A percentile compares a stretch with the other conserved stretches of the same genome.
These are phyloP conservation scores for Geotrichum armillariae DNA, from an alignment of 1,139 yeast genomes.

Conservation along the genomic window DNA sequence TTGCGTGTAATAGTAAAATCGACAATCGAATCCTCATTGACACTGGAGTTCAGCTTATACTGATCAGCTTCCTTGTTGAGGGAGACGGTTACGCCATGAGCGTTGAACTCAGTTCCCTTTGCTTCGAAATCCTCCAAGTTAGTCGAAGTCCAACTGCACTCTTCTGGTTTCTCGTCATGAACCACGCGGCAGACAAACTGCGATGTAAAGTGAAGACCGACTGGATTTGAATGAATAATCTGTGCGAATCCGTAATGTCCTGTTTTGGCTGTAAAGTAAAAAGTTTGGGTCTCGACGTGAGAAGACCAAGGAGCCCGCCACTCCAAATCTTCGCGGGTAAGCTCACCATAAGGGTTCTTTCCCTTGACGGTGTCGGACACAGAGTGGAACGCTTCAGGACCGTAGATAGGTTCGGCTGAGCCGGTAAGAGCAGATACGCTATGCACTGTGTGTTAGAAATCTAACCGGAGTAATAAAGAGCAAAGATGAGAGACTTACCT, in stretches of 20 bases:
- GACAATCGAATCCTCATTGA: constrained; percentile 69
- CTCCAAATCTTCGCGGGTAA: constrained; percentile 62
- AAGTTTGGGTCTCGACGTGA: constrained; percentile 93
- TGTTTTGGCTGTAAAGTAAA: constrained; percentile 67
- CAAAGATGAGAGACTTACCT: constrained; percentile 42
- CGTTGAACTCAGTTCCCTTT: constrained; percentile 79
- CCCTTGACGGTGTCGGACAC: constrained; percentile 59
- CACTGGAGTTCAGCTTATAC: constrained; percentile 64
- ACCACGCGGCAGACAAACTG: constrained; percentile 88
- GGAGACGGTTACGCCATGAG: constrained; percentile 63
- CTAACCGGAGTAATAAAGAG: too few species aligned
- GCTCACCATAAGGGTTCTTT: constrained; percentile 54
- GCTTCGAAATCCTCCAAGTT: constrained; percentile 76
- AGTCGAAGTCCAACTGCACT: constrained; percentile 82
- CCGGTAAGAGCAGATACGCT: constrained; percentile 89
- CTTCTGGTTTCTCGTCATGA: constrained; percentile 52
- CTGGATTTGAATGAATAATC: constrained; percentile 87
- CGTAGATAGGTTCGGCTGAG: constrained; percentile 95
- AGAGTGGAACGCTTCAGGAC: constrained; percentile 88
- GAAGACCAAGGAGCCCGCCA: constrained; percentile 79
- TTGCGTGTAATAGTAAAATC: constrained; percentile 62
- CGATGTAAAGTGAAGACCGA: constrained; percentile 88
- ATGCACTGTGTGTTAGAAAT: too few species aligned
- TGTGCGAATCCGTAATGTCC: constrained; percentile 88
- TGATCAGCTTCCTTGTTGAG: constrained; percentile 55